phyloP scores from a whole-genome alignment of 148 eudicot genomes.

The Chenopodium formosanum region DNA sequence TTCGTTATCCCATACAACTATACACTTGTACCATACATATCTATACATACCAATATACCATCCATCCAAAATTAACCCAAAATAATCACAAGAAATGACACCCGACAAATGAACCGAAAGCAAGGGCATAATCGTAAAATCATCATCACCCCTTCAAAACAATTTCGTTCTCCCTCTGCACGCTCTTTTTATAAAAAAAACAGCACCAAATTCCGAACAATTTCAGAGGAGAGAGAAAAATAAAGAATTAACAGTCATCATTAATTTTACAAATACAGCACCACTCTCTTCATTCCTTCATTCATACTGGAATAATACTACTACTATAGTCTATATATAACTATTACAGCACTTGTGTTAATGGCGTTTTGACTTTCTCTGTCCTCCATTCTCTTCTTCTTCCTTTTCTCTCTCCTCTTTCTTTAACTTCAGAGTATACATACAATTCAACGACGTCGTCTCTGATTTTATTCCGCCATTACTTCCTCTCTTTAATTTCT shows the following conservation, averaged over 20 bases:
- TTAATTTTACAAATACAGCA: too few relatives aligned
- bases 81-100: background rate
- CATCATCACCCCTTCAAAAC: background rate
- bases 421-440: background rate
- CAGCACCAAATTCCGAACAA: background rate
- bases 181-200: background rate
- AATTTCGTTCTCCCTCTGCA: background rate
- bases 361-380: conserved; percentile 23
- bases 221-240: background rate
- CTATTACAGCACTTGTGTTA: background rate
- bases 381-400: background rate
- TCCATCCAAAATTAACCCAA: too few relatives aligned
- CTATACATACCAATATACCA: too few relatives aligned
- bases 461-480: background rate
- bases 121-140: conserved; percentile 34
- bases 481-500: background rate
- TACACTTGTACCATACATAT: too few relatives aligned
- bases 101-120: conserved; percentile 44
- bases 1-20: too few relatives aligned
- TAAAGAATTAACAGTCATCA: too few relatives aligned
- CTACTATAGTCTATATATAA: too few relatives aligned
- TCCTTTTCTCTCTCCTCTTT: background rate
- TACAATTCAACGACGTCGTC: background rate
- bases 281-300: too few relatives aligned
- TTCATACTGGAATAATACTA: too few relatives aligned